These are phyloP conservation scores for Naganishia onofrii DNA, from an alignment of 768 basidiomycete genomes.

Conservation along the genomic window DNA sequence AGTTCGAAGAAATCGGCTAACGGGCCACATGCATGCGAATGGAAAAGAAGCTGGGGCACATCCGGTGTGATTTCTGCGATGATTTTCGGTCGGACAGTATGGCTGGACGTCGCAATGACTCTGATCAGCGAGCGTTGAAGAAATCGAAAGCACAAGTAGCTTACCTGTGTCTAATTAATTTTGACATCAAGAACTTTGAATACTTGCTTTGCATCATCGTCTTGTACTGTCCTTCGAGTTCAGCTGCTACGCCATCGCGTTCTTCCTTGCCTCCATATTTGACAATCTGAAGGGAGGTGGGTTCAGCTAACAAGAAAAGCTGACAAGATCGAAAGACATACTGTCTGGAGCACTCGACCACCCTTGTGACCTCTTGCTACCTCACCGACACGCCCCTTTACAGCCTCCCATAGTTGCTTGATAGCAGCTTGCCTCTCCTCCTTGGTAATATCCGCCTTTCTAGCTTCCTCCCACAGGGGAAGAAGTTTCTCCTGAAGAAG, in stretches of 20 bases:
- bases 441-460: conserved; percentile 56
- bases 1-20: conserved; percentile 86
- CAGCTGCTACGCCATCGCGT: conserved; percentile 73
- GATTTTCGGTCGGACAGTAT: conserved; percentile 70
- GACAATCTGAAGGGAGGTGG: conserved; percentile 56
- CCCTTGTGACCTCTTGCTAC: conserved; percentile 90
- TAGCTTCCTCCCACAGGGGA: conserved; percentile 50
- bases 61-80: conserved; percentile 73
- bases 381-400: conserved; percentile 77
- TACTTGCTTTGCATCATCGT: conserved; percentile 82
- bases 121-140: background rate
- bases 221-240: conserved; percentile 76
- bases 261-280: conserved; percentile 74
- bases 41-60: conserved; percentile 73
- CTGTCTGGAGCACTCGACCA: conserved; percentile 57
- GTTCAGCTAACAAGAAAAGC: background rate
- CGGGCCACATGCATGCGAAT: conserved; percentile 77
- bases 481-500: conserved; percentile 46
- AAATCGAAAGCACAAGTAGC: background rate
- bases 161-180: conserved; percentile 46
- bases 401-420: conserved; percentile 67
- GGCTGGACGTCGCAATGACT: conserved; percentile 55
- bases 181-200: conserved; percentile 61
- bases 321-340: conserved; percentile 65
- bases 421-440: conserved; percentile 73